Conservation (phyloP, 352 stramenopile species). For the Phytophthora sojae region DNA sequence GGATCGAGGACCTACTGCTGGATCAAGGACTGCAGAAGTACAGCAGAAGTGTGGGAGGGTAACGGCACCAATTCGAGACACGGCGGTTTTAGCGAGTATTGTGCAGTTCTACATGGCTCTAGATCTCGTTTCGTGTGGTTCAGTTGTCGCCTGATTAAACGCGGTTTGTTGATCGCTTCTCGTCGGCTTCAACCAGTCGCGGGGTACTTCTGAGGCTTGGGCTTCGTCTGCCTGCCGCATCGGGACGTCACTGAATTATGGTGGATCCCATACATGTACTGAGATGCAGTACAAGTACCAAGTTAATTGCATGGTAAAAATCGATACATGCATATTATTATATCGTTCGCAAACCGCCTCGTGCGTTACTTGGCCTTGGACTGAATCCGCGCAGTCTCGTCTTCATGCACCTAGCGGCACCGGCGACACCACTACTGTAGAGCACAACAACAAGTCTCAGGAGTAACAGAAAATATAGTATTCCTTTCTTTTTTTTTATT, state of each 20-base stretch:
- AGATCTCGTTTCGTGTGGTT: conserved; percentile 1
- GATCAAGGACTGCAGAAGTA: conserved; percentile 14
- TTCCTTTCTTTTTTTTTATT: too few relatives aligned
- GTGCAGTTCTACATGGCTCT: conserved; percentile 3
- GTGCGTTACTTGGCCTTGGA: too few relatives aligned
- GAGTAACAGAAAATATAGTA: too few relatives aligned
- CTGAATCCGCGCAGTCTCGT: too few relatives aligned
- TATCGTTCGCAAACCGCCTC: too few relatives aligned
- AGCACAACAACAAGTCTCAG: too few relatives aligned
- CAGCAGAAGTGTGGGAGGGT: neutral
- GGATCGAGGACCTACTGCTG: conserved; percentile 45
- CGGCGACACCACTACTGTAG: too few relatives aligned
- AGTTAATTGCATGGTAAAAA: too few relatives aligned
- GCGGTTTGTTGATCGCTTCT: neutral
- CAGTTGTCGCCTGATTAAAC: neutral
- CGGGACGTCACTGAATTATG: conserved; percentile 51
- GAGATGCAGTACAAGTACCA: conserved; percentile 2
- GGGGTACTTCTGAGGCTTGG: conserved; percentile 45
- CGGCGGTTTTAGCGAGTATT: neutral
- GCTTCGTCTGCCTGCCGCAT: conserved; percentile 37
- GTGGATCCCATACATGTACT: conserved; percentile 46
- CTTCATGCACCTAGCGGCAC: too few relatives aligned
- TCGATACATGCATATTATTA: too few relatives aligned
- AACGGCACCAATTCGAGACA: neutral
- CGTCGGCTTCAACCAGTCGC: conserved; percentile 14